phyloP scores from a whole-genome alignment of 2,329 filamentous ascomycete species.

The Curvularia spicifera region DNA sequence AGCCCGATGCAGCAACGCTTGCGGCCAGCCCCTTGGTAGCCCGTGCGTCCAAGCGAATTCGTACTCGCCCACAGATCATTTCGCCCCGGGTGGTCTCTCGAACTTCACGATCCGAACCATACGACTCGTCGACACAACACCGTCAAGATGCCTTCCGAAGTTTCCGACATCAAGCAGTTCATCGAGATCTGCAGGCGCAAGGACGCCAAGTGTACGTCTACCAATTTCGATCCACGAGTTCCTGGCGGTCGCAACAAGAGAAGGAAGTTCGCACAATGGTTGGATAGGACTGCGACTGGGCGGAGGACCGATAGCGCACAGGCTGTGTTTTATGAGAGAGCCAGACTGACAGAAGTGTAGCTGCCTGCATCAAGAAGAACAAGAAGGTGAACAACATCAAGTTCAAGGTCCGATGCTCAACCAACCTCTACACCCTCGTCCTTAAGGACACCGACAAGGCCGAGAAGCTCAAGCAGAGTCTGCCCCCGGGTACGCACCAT shows the following conservation, averaged over 20 bases:
- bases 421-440: slow-evolving; percentile 96
- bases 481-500: slow-evolving; percentile 83
- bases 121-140: slow-evolving; percentile 46
- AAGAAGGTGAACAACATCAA: slow-evolving; percentile 90
- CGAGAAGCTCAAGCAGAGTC: slow-evolving; percentile 99
- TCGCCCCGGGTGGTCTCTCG: slow-evolving; percentile 3
- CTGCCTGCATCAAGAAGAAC: slow-evolving; percentile 78
- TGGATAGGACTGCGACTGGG: slow-evolving; percentile 3
- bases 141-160: slow-evolving; percentile 96
- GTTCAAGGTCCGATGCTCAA: slow-evolving; percentile 99
- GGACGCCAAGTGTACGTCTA: slow-evolving; percentile 94
- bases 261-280: slow-evolving; percentile 11
- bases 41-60: slow-evolving; percentile 45
- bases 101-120: slow-evolving; percentile 33
- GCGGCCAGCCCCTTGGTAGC: slow-evolving; percentile 31
- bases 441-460: slow-evolving; percentile 99
- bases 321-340: background rate
- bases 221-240: slow-evolving; percentile 6
- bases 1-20: slow-evolving; percentile 26
- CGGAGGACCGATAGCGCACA: background rate
- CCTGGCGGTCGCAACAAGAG: slow-evolving; percentile 13
- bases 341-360: slow-evolving; percentile 36
- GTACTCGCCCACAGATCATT: slow-evolving; percentile 19
- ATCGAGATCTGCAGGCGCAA: slow-evolving; percentile 99
- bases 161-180: slow-evolving; percentile 99